Base-by-base conservation (phyloP, 2,329 filamentous ascomycete species). In the Dendrostoma leiphaemia region DNA sequence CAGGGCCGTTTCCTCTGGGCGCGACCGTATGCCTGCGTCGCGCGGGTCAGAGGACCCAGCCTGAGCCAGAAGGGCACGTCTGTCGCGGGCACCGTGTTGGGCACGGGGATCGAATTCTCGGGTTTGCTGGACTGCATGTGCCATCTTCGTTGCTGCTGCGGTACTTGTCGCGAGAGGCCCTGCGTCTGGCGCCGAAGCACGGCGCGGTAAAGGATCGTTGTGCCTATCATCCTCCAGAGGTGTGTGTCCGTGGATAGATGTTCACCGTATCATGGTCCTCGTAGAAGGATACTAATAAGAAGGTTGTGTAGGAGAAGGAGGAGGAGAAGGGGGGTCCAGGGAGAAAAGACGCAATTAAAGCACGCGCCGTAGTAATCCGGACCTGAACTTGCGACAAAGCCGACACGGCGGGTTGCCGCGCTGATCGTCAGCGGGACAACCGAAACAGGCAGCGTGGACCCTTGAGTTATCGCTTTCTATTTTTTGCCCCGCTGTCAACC, bases 1-100 rank as follows among this genome's bases (percentile, higher is more conserved):
- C 90, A 89, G 0, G 93, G 92, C 47, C 86, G 77, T 47, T 81
- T 79, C 48, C 82, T 75, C 71, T 96, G 91, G 44, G 85, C 82
- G 21, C 85, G 80, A 15, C 81, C 85, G 67, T 94, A 96, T 0
- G 78, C 78, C 59, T 78, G 69, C 19, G 77, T 78, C 0, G 73
- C 71, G 31, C 72, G 71, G 3, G 82, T 83, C 51, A 86, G 54
- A 3, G 82, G 82, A 0, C 82, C 82, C 2, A 86, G 71, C 0
- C 81, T 74, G 63, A 80, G 76, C 81, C 82, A 85, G 37, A 84
- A 60, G 3, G 78, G 72, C 17, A 74, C 59, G 10, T 69, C 65
- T 6, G 38, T 34, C 17, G 48, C 43, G 43, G 74, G 64, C 21
- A 76, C 68, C 23, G 72, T 74, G 59, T 71, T 73, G 6, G 73